phyloP scores from a whole-genome alignment of 164 flowering plant genomes.

The Pachysandra terminalis region DNA sequence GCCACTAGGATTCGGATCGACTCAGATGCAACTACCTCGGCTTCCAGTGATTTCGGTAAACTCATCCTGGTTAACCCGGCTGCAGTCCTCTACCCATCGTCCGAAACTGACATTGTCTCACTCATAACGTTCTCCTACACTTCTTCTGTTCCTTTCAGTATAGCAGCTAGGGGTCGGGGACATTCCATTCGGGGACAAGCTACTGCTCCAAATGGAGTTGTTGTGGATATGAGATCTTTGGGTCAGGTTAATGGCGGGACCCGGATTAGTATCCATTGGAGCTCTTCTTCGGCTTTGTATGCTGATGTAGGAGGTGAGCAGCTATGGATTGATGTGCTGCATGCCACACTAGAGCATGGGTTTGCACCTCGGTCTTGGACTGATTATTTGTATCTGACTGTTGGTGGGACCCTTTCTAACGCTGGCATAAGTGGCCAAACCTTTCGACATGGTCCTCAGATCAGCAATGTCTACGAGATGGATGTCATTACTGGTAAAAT shows the following conservation, averaged over 20 bases:
- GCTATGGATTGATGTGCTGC: conserved; percentile 62
- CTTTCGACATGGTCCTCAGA: conserved; percentile 68
- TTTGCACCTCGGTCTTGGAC: conserved; percentile 70
- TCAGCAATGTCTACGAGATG: conserved; percentile 56
- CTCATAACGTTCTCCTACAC: neutral
- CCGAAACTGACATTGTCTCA: neutral
- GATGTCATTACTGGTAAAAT: conserved; percentile 75
- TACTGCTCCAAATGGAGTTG: conserved; percentile 49
- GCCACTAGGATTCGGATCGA: neutral
- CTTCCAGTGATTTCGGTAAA: conserved; percentile 5
- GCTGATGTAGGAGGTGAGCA: conserved; percentile 63
- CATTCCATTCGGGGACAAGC: conserved; percentile 67
- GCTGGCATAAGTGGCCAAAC: conserved; percentile 76
- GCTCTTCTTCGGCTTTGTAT: conserved; percentile 25
- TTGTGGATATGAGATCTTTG: conserved; percentile 53
- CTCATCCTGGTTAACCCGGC: neutral
- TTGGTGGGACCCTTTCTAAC: conserved; percentile 68
- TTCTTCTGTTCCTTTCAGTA: conserved; percentile 23
- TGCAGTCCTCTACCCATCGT: conserved; percentile 4
- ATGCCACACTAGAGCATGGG: conserved; percentile 47
- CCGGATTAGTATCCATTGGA: neutral
- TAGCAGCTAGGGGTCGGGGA: conserved; percentile 62
- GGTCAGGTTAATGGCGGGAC: neutral
- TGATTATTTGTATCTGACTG: conserved; percentile 62
- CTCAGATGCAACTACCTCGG: neutral